A percentile compares a stretch with the other conserved stretches of the same genome.
Conservation (phyloP, 2,329 filamentous ascomycete genomes). For the Trichoderma harzianum region DNA sequence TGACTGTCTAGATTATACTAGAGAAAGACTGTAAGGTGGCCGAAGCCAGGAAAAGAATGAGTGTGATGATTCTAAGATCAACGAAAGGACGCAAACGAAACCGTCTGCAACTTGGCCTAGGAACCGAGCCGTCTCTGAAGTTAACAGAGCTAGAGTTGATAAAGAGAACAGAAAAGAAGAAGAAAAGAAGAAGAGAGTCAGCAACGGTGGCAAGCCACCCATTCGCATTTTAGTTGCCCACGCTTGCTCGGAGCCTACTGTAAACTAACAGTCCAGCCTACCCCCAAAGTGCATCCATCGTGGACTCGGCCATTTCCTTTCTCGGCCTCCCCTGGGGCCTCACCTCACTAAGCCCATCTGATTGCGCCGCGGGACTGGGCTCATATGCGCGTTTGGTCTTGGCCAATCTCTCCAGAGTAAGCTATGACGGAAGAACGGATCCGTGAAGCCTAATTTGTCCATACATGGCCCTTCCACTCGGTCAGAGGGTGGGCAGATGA, state of each 20-base stretch:
- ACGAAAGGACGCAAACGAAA: slow-evolving; percentile 41
- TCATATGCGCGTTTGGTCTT: background rate
- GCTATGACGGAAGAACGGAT: background rate
- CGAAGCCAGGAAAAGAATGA: slow-evolving; percentile 27
- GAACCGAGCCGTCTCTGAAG: slow-evolving; percentile 30
- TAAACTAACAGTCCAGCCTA: slow-evolving; percentile 6
- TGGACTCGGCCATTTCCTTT: slow-evolving; percentile 26
- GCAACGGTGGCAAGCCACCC: background rate
- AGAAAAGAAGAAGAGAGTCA: slow-evolving; percentile 8
- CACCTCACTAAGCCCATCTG: slow-evolving; percentile 8
- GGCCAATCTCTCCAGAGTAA: slow-evolving; percentile 15
- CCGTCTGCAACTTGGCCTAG: slow-evolving; percentile 33
- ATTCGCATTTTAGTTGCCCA: slow-evolving; percentile 17
- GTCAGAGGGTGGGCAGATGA: slow-evolving; percentile 3
- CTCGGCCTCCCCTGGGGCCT: slow-evolving; percentile 19
- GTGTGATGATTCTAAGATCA: slow-evolving; percentile 28
- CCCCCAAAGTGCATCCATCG: slow-evolving; percentile 13
- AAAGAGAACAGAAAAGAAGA: background rate
- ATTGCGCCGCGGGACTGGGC: background rate
- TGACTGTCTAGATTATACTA: background rate
- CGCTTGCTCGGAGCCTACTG: background rate
- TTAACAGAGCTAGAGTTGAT: slow-evolving; percentile 29
- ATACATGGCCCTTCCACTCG: background rate
- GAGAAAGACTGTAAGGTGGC: slow-evolving; percentile 34
- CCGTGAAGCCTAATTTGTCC: background rate